A percentile compares a stretch with the other conserved stretches of the same genome.
These are phyloP conservation scores for Sporothrix dimorphospora DNA, from an alignment of 2,329 filamentous ascomycete genomes.

Conservation along the genomic window DNA sequence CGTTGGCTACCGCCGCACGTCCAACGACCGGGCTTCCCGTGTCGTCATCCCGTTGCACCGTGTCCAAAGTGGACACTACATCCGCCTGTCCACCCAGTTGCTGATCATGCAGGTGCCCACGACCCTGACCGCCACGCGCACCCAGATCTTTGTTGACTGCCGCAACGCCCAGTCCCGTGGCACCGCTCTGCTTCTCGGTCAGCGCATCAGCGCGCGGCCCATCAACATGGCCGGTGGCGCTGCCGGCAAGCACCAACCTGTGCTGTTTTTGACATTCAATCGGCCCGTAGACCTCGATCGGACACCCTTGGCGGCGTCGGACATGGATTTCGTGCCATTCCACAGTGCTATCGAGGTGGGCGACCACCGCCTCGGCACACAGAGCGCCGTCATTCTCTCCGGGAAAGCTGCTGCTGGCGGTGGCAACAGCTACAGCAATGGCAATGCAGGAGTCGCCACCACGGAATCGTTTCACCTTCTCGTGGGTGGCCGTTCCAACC, in stretches of 20 bases:
- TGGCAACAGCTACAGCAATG: background rate
- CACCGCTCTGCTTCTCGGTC: background rate
- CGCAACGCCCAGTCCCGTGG: slow-evolving; percentile 21
- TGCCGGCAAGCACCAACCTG: background rate
- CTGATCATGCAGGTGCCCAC: slow-evolving; percentile 25
- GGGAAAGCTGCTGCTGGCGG: background rate
- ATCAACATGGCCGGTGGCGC: slow-evolving; percentile 8
- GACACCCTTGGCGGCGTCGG: background rate
- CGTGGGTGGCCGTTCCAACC: slow-evolving; percentile 7
- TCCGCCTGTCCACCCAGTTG: slow-evolving; percentile 28
- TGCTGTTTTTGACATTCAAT: slow-evolving; percentile 27
- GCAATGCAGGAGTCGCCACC: background rate
- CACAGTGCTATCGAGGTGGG: slow-evolving; percentile 27
- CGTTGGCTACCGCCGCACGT: slow-evolving; percentile 17
- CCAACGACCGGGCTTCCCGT: background rate
- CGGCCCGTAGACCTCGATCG: slow-evolving; percentile 26
- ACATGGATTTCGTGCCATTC: slow-evolving; percentile 28
- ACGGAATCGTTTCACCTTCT: slow-evolving; percentile 21
- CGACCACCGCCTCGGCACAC: background rate
- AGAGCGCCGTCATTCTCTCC: slow-evolving; percentile 19
- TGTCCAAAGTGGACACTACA: slow-evolving; percentile 24
- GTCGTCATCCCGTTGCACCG: slow-evolving; percentile 28
- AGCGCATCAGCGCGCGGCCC: slow-evolving; percentile 9
- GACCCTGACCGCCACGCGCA: background rate
- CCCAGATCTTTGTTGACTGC: slow-evolving; percentile 30